Evolutionary conservation across 169 alveolate species (phyloP), one percentile per base, ranked within the genome.

Genomic region (Eimeria acervulina): DNA sequence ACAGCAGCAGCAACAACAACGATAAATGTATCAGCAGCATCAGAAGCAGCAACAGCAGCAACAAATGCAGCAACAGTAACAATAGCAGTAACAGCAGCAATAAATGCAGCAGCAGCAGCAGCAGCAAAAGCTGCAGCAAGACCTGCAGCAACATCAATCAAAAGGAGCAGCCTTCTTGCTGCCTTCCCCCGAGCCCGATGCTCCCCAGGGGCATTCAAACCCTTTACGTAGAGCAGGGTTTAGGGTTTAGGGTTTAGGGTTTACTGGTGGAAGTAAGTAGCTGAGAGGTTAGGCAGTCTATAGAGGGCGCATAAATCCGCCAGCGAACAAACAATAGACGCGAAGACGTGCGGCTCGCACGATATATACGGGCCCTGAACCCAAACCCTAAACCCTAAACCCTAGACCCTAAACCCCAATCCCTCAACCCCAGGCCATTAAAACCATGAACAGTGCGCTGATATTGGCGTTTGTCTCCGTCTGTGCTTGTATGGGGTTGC

Each of bases 401-500:
- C 80, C 80, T 68, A 33, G 7, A 28, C 36, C 80, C 44, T 33
- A 68, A 68, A 68, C 80, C 80, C 80, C n/a, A 68, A 68, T 38
- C 19, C 55, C 55, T 47, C 55, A n/a, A 63, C 74, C 74, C 74
- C 15, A 63, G 15, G 31, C 74, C 74, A 7, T 63, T n/a, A n/a
- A 63, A 63, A 63, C 74, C 74, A 6, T 68, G 21, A 28, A 68
- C 80, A 47, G 55, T 47, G 55, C 12, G 55, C 12, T 76, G 12
- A 55, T n/a, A n/a, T n/a, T n/a, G 44, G 59, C 93, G 17, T 17
- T 40, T 36, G 68, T 90, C 94, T 97, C 95, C 44, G 97, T 95
- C 61, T 80, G 95, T 19, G 98, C 95, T 31, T 89, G 91, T 98
- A 98, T 8, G 98, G 87, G 44, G 96, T 96, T 7, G 98, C 97